Conservation (phyloP, 164 flowering plant species). For the Akebia trifoliata region DNA sequence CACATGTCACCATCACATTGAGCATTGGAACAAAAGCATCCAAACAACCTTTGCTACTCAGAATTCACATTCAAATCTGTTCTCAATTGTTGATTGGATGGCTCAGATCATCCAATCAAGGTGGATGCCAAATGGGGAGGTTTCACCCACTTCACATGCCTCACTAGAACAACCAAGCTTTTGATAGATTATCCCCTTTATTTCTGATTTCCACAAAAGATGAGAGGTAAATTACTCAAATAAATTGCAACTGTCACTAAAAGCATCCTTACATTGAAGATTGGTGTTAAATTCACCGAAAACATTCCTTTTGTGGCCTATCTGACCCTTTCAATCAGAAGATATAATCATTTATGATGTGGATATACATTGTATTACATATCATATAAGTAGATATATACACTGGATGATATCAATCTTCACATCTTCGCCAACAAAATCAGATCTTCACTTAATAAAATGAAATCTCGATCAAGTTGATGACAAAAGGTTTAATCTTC, state of each 20-base stretch:
- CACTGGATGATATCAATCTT: too few species aligned
- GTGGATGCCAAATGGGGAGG: conserved; percentile 4
- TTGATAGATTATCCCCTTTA: conserved; percentile 7
- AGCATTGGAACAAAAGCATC: too few species aligned
- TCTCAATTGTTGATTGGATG: neutral
- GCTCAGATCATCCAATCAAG: neutral
- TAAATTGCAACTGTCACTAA: neutral
- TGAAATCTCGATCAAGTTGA: too few species aligned
- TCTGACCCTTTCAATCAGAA: neutral
- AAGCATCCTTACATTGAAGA: neutral
- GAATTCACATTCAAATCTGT: neutral
- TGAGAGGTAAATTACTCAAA: neutral
- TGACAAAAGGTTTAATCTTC: conserved; percentile 37
- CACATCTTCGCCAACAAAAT: too few species aligned
- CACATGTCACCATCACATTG: too few species aligned
- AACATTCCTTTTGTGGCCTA: neutral
- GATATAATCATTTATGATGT: too few species aligned
- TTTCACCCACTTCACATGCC: conserved; percentile 4
- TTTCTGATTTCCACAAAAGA: neutral
- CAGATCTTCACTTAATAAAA: too few species aligned
- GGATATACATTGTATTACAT: too few species aligned
- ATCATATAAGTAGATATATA: too few species aligned
- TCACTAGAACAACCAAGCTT: conserved; percentile 4
- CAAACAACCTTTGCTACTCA: neutral
- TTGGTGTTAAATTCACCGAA: conserved; percentile 2